Evolutionary conservation across 306 rosid genomes (phyloP), one percentile per base, ranked within the genome.

Genomic region (Purshia tridentata): DNA sequence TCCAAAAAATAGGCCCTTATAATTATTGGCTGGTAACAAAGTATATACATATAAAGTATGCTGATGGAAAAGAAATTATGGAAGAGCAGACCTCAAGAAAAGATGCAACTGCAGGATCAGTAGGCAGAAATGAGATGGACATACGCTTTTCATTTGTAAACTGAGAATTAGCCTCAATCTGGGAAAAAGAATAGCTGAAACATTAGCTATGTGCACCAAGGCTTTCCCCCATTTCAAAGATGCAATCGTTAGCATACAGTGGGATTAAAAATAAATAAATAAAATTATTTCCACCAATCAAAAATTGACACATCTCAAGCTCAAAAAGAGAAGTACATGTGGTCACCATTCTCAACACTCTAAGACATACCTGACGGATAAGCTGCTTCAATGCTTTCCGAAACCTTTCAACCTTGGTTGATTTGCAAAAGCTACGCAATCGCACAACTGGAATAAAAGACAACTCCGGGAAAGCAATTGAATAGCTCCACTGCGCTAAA

Each of bases 401-500:
- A 69, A 91, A 94, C 80, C 96, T 88, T 63, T 94, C 97, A 75
- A 91, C 89, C 81, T 89, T 94, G 66, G 95, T 94, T 1, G 66
- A 78, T 77, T 89, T 94, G 82, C 91, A 86, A 86, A 91, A 94
- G 81, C 65, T 81, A 72, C 96, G 96, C 86, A 94, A 64, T 68
- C 96, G 85, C 72, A 87, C 92, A 29, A 83, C 83, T 54, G 95
- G 98, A 77, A 89, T 81, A 78, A 89, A 88, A 55, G 97, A 86
- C 85, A 88, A 72, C 85, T 94, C 98, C 72, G 85, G 80, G 82
- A 94, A 94, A 9, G 96, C 89, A 77, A 87, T 81, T 56, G 98
- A 91, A 76, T 88, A 89, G 88, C 98, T 91, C 98, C 96, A 91
- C 57, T 88, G 95, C 42, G 95, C 82, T 67, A 94, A 72, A 84